Base-by-base conservation (phyloP, 2,329 filamentous ascomycete species). In the Penicillium sp. region DNA sequence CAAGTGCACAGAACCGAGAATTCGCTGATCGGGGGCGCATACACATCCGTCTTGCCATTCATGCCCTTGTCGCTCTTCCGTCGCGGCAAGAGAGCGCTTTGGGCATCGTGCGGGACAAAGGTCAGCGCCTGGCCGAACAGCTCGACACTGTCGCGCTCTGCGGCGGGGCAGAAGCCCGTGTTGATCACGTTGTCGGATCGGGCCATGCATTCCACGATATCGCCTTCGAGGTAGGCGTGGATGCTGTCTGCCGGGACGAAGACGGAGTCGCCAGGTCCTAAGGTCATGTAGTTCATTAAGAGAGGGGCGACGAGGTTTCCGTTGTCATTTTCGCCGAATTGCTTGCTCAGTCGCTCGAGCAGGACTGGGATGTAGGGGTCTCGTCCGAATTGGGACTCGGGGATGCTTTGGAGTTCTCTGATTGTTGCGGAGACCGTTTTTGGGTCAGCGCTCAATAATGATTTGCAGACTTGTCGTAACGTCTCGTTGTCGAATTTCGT, bases 171-270 rank as follows among this genome's bases (percentile, higher is more conserved):
- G 74, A 92, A 89, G 0, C 88, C 87, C 0, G 82, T 83, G 68
- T 88, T 89, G 44, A 91, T 76, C 2, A 91, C 87, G 51, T 90
- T 89, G 73, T 90, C 85, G 18, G 80, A 84, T 7, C 86, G 80
- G 1, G 87, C 87, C 87, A 90, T 90, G 70, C 87, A 90, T 69
- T 90, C 87, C 60, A 90, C 83, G 46, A 90, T 89, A 64, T 90
- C 83, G 3, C 88, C 88, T 4, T 80, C 79, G 0, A 90, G 74
- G 63, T 89, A 90, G 0, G 87, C 87, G 63, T 90, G 86, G 48
- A 89, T 87, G 4, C 85, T 86, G 57, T 90, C 86, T 0, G 86
- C 85, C 0, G 86, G 87, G 14, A 90, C 86, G 65, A 82, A 89
- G 46, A 90, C 78, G 8, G 82, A 80, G 46, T 89, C 81, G 14